Base-by-base conservation (phyloP, 139 green algal species). In the Micractinium sp. region DNA sequence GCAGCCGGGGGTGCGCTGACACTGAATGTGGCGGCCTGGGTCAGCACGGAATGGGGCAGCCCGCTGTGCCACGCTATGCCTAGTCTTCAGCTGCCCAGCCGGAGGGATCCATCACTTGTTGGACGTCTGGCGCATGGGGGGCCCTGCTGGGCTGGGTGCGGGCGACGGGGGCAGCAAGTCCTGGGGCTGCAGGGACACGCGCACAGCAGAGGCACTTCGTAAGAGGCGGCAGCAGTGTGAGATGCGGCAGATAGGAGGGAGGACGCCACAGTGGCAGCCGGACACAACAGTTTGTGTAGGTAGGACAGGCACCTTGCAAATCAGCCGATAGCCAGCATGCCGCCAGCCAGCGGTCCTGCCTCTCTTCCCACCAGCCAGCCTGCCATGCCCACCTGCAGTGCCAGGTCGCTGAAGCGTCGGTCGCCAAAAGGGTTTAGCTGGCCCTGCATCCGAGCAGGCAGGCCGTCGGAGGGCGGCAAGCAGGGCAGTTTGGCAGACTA, bases 361-460 rank as follows among this genome's bases (percentile, higher is more conserved):
- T 56, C 47, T 56, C 47, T 56, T 39, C 27, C 41, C 75, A 60
- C 75, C 75, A 56, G 75, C 75, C 16, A 18, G 33, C 56, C 76
- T 60, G 23, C 36, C 63, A 16, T 71, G 63, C 63, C 20, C 36
- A 82, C 31, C 47, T 47, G n/a, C 20, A 81, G 87, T 16, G 66
- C 82, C 39, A 91, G 25, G 2, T 91, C 88, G 0, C 20, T 23
- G 56, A 91, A 91, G 1, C 31, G 76, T 2, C 29, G 20, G 81
- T 79, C 75, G 0, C 13, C 35, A 83, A 91, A 91, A 0, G 82
- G 88, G 77, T 89, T 61, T 27, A 53, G 27, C 38, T 73, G 35
- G 53, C 78, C 87, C 81, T 87, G 80, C 39, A 29, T 20, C 35
- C 35, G 25, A 39, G 73, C 31, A 41, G 25, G 71, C 71, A 20